Evolutionary conservation across 2,329 filamentous ascomycete species (phyloP).

Genomic region (Fusarium sp.): DNA sequence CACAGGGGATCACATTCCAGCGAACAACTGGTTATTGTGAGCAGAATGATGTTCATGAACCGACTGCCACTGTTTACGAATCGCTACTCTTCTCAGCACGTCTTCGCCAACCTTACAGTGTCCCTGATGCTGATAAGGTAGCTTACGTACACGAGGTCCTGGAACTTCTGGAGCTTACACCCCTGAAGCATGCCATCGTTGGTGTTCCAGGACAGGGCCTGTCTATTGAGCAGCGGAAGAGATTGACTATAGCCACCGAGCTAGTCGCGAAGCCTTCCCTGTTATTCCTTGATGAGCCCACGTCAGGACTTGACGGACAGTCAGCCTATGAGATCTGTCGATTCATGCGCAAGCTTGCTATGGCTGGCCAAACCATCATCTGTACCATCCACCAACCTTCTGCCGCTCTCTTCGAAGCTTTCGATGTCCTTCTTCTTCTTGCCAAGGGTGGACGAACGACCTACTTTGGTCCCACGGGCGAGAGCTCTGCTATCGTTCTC

Average conservation of each 20-base stretch:
- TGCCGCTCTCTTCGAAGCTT: slow-evolving; percentile 69
- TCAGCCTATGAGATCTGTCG: slow-evolving; percentile 74
- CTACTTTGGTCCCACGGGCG: slow-evolving; percentile 74
- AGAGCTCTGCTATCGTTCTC: slow-evolving; percentile 61
- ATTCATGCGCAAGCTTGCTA: slow-evolving; percentile 74
- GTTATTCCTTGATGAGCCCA: slow-evolving; percentile 72
- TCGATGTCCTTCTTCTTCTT: slow-evolving; percentile 72
- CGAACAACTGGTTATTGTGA: slow-evolving; percentile 91
- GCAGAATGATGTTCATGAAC: slow-evolving; percentile 82
- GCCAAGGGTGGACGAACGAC: slow-evolving; percentile 72
- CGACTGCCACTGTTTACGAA: slow-evolving; percentile 75
- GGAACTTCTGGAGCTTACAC: slow-evolving; percentile 69
- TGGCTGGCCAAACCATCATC: slow-evolving; percentile 73
- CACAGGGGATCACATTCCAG: slow-evolving; percentile 81
- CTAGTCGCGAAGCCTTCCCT: slow-evolving; percentile 69
- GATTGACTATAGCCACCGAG: slow-evolving; percentile 70
- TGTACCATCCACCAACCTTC: slow-evolving; percentile 79
- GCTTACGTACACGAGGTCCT: slow-evolving; percentile 83
- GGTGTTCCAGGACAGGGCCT: slow-evolving; percentile 68
- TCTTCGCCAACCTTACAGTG: slow-evolving; percentile 78
- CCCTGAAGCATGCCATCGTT: slow-evolving; percentile 71
- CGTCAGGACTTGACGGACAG: slow-evolving; percentile 74
- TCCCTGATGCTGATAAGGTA: slow-evolving; percentile 76
- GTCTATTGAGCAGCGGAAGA: slow-evolving; percentile 64
- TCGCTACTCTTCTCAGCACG: slow-evolving; percentile 83